phyloP scores from a whole-genome alignment of 345 rosid genomes.

The Moricandia moricandioides region DNA sequence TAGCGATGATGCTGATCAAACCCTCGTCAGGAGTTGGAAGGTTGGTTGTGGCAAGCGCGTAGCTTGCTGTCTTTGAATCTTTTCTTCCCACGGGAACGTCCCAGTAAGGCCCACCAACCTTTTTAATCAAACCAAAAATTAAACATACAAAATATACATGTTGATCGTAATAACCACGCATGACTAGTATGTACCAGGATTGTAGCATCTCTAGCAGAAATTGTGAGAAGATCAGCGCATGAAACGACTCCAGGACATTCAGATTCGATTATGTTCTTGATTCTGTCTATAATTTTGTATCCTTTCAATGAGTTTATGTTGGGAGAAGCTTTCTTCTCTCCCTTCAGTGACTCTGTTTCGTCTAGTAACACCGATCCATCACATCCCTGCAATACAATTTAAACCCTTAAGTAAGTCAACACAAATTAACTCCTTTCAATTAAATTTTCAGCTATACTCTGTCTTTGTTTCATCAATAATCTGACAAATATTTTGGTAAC shows the following conservation, averaged over 20 bases:
- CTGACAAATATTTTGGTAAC: neutral
- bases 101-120: constrained; percentile 98
- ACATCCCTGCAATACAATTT: constrained; percentile 62
- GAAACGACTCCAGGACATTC: constrained; percentile 92
- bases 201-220: constrained; percentile 88
- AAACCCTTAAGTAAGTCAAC: neutral
- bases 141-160: neutral
- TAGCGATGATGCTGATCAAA: constrained; percentile 55
- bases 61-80: constrained; percentile 75
- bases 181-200: constrained; percentile 54
- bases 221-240: constrained; percentile 85
- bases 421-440: neutral
- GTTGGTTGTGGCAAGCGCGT: constrained; percentile 44
- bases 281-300: constrained; percentile 62
- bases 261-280: constrained; percentile 85
- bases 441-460: neutral
- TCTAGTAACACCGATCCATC: constrained; percentile 88
- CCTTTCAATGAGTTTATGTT: constrained; percentile 62
- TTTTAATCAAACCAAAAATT: neutral
- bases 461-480: neutral
- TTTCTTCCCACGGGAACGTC: constrained; percentile 92
- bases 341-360: constrained; percentile 59
- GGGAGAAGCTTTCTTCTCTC: constrained; percentile 71
- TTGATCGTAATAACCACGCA: neutral
- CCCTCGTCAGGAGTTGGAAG: constrained; percentile 68